Percentiles rank a stretch among this genome's conserved stretches.
Conservation (phyloP, 345 rosid species). For the Lumnitzera littorea region DNA sequence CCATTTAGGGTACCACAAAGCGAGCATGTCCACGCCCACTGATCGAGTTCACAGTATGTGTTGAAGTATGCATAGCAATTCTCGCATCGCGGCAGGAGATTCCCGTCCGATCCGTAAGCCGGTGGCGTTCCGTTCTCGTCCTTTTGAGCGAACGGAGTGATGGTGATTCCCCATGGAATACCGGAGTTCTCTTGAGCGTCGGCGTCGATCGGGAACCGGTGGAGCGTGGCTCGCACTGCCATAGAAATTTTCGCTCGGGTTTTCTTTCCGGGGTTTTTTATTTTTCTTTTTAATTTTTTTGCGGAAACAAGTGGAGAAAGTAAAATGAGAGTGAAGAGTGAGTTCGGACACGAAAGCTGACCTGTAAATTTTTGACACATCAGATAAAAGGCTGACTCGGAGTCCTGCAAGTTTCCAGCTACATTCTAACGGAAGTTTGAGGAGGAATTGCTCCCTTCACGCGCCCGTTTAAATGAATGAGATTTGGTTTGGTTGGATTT, state of each 20-base stretch:
- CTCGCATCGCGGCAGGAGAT: constrained; percentile 88
- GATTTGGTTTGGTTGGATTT: no score
- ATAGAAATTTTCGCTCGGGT: constrained; percentile 16
- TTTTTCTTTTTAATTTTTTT: constrained; percentile 5
- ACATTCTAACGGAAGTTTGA: no score
- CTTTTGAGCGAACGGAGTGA: constrained; percentile 77
- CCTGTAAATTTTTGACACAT: no score
- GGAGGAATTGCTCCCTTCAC: no score
- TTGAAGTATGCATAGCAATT: constrained; percentile 92
- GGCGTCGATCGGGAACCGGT: constrained; percentile 70
- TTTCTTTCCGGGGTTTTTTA: neutral
- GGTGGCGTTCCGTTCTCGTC: constrained; percentile 83
- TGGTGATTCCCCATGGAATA: constrained; percentile 86
- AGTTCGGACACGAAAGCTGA: no score
- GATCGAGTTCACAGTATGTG: constrained; percentile 88
- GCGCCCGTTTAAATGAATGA: no score
- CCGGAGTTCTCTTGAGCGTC: constrained; percentile 82
- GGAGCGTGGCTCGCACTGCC: constrained; percentile 83
- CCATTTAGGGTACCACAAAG: constrained; percentile 92
- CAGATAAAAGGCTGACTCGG: no score
- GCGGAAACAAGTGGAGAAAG: constrained; percentile 10
- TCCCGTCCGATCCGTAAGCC: constrained; percentile 69
- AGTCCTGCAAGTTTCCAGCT: no score
- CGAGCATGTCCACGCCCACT: constrained; percentile 93
- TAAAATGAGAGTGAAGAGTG: neutral